Base-by-base conservation (phyloP, 1,139 yeast genomes). In the Debaryomyces sp. region DNA sequence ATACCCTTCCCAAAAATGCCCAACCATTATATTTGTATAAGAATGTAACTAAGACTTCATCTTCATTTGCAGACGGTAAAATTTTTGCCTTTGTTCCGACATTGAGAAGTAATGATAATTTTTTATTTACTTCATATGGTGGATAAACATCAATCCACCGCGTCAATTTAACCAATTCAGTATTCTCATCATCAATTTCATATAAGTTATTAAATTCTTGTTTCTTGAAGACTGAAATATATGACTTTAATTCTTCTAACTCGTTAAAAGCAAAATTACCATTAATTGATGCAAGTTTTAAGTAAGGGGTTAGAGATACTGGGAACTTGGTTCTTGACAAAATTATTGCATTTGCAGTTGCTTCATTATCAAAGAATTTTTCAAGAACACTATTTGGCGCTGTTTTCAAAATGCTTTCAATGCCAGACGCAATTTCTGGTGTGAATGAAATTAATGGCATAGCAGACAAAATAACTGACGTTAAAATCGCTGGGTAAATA, bases 21-120 rank as follows among this genome's bases (percentile, higher is more conserved):
- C 97, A 90, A 0, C 97, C 98, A 61, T 85, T 88, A 61, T 85
- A 90, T 5, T 79, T 77, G 62, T 87, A 82, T 39, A 86, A 70
- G 70, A 94, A 91, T 27, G 90, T 78, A 1, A 87, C 87, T 37
- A 89, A 75, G 5, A 84, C 77, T 32, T 71, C 75, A 29, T 70
- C 69, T 3, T 67, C 65, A 13, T 61, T 61, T 2, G 73, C 60
- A 2, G 81, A 66, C 1, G 89, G 82, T 29, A 89, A 66, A 1
- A 89, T 67, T 55, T 85, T 86, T 2, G 94, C 97, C 50, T 76
- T 80, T 0, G 96, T 87, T 3, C 86, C 85, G n/a, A 62, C 62
- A 15, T 66, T 62, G 44, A 81, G 64, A 8, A 75, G 55, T 45
- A 81, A 62, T 0, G 84, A 74, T 18, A 81, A 56, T 51, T 75